phyloP scores from a whole-genome alignment of 768 basidiomycete genomes.

The Leccinum fibrillosum region DNA sequence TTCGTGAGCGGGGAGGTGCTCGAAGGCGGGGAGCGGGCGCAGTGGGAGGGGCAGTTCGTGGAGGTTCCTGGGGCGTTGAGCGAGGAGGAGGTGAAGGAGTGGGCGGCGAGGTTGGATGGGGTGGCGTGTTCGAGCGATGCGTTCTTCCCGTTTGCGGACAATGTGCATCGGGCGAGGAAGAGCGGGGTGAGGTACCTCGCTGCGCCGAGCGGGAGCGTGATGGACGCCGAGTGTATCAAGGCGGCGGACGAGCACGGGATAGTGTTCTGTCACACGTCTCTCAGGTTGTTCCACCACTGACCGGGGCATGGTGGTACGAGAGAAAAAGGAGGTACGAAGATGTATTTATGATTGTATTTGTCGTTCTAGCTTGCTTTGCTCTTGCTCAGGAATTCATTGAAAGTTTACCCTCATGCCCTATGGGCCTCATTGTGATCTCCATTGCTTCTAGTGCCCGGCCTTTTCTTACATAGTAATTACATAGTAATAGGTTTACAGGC shows the following conservation, averaged over 20 bases:
- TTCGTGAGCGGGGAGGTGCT: constrained; percentile 89
- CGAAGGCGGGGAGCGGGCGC: constrained; percentile 83
- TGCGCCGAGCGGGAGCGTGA: constrained; percentile 90
- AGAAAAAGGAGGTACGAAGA: neutral
- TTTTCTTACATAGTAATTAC: neutral
- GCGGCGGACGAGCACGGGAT: constrained; percentile 92
- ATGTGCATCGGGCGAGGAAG: constrained; percentile 88
- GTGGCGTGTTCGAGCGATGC: constrained; percentile 96
- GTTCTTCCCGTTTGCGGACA: constrained; percentile 99
- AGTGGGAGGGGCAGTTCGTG: constrained; percentile 91
- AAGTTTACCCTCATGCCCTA: neutral
- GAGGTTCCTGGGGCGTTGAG: constrained; percentile 61
- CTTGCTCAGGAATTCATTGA: neutral
- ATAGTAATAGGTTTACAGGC: constrained; percentile 15
- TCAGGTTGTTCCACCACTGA: constrained; percentile 90
- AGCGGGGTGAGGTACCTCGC: constrained; percentile 92
- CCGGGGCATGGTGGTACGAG: constrained; percentile 1
- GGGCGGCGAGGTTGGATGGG: constrained; percentile 70
- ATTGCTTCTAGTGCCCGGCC: neutral
- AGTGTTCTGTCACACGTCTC: constrained; percentile 84
- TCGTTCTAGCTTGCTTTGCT: neutral
- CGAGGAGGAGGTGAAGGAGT: constrained; percentile 68
- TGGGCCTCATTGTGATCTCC: neutral
- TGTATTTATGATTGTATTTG: neutral
- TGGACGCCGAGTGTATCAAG: constrained; percentile 96